Percentiles rank a stretch among this genome's conserved stretches.
These are phyloP conservation scores for Paramecium sonneborni DNA, from an alignment of 73 alveolate genomes.

Conservation along the genomic window DNA sequence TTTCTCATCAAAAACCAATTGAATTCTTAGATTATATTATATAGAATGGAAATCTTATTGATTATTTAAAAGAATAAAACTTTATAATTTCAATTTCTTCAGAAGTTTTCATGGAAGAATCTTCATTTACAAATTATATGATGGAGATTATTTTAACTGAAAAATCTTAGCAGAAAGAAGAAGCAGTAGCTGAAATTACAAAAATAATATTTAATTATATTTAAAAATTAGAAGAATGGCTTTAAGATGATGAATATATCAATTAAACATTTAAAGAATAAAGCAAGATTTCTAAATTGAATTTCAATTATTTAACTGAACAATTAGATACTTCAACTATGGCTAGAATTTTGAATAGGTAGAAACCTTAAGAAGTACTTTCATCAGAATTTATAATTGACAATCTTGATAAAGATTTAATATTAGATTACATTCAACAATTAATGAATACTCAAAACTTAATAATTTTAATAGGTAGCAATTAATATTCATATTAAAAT, in stretches of 20 bases:
- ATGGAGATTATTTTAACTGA: conserved; percentile 1
- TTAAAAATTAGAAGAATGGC: background rate
- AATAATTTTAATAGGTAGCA: background rate
- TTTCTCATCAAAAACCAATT: background rate
- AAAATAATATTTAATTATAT: background rate
- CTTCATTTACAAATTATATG: background rate
- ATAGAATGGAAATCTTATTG: background rate
- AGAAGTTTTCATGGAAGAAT: conserved; percentile 1
- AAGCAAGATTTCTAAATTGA: background rate
- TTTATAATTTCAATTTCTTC: background rate
- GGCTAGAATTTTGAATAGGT: background rate
- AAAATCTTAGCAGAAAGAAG: background rate
- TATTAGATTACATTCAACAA: background rate
- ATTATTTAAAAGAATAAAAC: background rate
- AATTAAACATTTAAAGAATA: background rate
- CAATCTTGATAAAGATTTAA: background rate
- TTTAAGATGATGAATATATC: conserved; percentile 4
- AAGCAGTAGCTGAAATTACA: background rate
- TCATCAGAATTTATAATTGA: conserved; percentile 1
- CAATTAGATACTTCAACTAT: background rate
- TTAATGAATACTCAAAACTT: background rate
- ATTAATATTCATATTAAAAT: background rate
- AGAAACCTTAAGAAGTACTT: background rate
- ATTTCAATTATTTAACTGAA: conserved; percentile 13
- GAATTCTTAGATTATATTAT: conserved; percentile 24